phyloP scores from a whole-genome alignment of 805 yeast species.

The Ogataea trehalophila region DNA sequence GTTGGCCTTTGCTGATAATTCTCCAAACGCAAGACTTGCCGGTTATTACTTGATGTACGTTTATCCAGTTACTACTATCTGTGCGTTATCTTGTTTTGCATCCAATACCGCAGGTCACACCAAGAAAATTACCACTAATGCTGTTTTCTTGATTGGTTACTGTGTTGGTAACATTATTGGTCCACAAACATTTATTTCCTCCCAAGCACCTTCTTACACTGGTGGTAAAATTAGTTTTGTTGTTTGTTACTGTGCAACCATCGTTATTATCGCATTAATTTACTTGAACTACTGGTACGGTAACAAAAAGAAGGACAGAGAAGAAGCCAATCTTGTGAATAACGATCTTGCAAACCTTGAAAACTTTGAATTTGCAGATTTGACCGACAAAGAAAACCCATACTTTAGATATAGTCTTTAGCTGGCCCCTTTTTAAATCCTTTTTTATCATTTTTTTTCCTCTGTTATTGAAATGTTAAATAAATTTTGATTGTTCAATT shows the following conservation, averaged over 20 bases:
- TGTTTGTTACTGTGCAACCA: slow-evolving; percentile 32
- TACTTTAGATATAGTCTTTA: slow-evolving; percentile 40
- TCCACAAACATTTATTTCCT: slow-evolving; percentile 58
- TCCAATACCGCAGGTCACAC: slow-evolving; percentile 52
- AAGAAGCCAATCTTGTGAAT: slow-evolving; percentile 12
- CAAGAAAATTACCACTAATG: slow-evolving; percentile 50
- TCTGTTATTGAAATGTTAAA: too few species aligned
- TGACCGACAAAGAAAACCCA: slow-evolving; percentile 50
- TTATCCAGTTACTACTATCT: slow-evolving; percentile 25
- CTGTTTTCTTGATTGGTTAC: slow-evolving; percentile 53
- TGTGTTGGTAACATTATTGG: slow-evolving; percentile 65
- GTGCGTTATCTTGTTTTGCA: slow-evolving; percentile 19
- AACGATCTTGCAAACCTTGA: slow-evolving; percentile 10
- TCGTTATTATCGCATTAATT: slow-evolving; percentile 11
- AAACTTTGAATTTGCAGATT: slow-evolving; percentile 40
- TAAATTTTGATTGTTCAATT: too few species aligned
- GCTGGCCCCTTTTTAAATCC: too few species aligned
- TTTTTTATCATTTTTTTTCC: too few species aligned
- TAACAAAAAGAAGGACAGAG: slow-evolving; percentile 35
- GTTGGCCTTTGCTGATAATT: slow-evolving; percentile 21
- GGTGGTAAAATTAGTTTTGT: slow-evolving; percentile 52
- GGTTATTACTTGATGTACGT: slow-evolving; percentile 27
- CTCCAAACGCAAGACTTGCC: slow-evolving; percentile 18
- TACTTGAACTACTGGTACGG: slow-evolving; percentile 28
- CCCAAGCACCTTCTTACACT: slow-evolving; percentile 52